These are phyloP conservation scores for Rutstroemia sp. DNA, from an alignment of 2,329 filamentous ascomycete genomes.

Conservation along the genomic window DNA sequence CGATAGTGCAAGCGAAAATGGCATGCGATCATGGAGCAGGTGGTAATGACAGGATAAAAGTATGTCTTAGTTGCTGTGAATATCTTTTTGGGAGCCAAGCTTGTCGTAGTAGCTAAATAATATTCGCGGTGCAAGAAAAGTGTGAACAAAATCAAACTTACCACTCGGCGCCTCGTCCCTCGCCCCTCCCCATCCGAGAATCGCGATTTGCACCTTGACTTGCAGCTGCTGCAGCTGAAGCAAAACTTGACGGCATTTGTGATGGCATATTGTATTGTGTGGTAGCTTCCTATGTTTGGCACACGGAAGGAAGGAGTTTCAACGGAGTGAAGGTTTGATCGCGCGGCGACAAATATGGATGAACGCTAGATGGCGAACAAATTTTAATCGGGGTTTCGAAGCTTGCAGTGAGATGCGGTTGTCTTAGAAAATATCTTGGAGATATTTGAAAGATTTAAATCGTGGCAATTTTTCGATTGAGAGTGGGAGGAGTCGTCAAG, in stretches of 20 bases:
- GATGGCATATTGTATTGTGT: conserved; percentile 8
- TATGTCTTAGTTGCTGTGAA: too few species aligned
- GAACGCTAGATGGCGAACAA: conserved; percentile 3
- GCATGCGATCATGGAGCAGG: too few species aligned
- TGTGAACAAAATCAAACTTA: conserved; percentile 36
- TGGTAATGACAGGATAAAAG: too few species aligned
- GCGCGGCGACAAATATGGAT: not conserved
- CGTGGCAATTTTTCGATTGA: not conserved
- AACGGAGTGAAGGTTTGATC: conserved; percentile 3
- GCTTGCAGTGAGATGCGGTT: not conserved
- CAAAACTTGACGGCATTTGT: conserved; percentile 69
- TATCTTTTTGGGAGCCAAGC: too few species aligned
- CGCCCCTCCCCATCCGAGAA: conserved; percentile 44
- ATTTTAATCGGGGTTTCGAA: not conserved
- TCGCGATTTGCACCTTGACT: conserved; percentile 56
- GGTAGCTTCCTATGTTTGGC: not conserved
- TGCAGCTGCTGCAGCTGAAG: conserved; percentile 60
- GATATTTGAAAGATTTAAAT: not conserved
- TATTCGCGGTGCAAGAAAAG: not conserved
- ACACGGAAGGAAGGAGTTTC: not conserved
- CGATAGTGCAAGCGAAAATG: too few species aligned
- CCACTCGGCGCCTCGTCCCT: conserved; percentile 61
- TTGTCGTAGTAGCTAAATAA: not conserved
- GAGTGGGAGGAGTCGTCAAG: too few species aligned
- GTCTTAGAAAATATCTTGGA: not conserved